Evolutionary conservation across 1,284 basidiomycete species (phyloP), one percentile per base, ranked within the genome.

Genomic region (Megacollybia platyphylla): DNA sequence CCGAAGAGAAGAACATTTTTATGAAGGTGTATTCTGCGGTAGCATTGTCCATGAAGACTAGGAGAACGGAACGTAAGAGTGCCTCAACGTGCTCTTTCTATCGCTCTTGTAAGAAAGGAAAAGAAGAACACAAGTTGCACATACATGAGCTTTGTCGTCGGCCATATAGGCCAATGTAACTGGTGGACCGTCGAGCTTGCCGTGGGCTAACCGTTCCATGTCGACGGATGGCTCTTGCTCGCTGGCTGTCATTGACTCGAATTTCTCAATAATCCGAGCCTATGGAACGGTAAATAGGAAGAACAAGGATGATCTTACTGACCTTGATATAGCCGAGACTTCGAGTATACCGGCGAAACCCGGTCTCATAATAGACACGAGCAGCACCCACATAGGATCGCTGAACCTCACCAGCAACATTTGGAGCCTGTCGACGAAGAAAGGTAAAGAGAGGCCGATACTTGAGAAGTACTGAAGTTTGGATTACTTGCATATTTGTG

Each of bases 301-400:
- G 18, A 37, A 40, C 36, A 20, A 39, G 34, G 11, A 7, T n/a
- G 32, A 17, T 17, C 35, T 29, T 44, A 45, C 55, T 41, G 40
- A 85, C 81, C 69, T 85, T 86, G 38, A 96, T 72, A 60, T 70
- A 78, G 18, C 79, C 75, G 37, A 97, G 65, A 52, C 81, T 84
- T 27, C 96, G 70, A 24, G 82, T 73, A 57, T 98, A 99, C 39
- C 96, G 68, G 46, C 96, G 68, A 56, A 98, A 93, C 0, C 86
- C 90, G 11, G 96, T 97, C 62, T 99, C 96, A 49, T 92, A 97
- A 58, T 97, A 99, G 13, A 89, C 75, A 15, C 92, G 75, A 3
- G 88, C 86, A 8, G 87, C 79, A 36, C 75, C 76, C 27, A 87
- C 67, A 57, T 99, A 99, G 3, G 87, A 83, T 39, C 89, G 71